phyloP scores from a whole-genome alignment of 345 rosid genomes.

The Salix dunnii region DNA sequence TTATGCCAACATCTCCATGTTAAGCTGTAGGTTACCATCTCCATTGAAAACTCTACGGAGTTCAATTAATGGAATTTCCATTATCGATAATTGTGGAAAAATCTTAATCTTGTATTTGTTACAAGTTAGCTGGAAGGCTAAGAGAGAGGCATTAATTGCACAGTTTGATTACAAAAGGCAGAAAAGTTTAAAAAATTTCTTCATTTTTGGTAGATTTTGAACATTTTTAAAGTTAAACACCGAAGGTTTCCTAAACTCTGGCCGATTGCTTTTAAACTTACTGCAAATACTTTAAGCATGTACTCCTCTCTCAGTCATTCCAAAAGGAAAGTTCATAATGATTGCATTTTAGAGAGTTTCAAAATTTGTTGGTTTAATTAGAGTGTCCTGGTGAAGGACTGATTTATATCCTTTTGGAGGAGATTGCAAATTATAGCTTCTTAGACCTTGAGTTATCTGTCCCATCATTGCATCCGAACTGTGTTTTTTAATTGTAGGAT shows the following conservation, averaged over 20 bases:
- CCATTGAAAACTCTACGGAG: neutral
- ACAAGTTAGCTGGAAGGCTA: neutral
- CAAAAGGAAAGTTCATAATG: neutral
- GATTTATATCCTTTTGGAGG: neutral
- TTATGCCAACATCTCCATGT: neutral
- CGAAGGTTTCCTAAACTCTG: neutral
- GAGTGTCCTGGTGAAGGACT: neutral
- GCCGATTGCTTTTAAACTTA: neutral
- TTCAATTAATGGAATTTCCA: neutral
- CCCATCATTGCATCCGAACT: neutral
- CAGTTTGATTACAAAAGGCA: neutral
- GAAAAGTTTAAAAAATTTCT: neutral
- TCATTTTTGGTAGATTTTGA: neutral
- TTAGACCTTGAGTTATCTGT: neutral
- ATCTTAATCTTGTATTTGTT: neutral
- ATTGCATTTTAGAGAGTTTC: neutral
- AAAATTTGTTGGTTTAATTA: neutral
- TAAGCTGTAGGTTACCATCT: too few relatives aligned
- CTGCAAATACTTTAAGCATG: neutral
- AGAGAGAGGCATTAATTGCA: neutral
- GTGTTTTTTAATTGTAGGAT: conserved; percentile 47
- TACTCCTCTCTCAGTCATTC: neutral
- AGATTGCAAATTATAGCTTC: neutral
- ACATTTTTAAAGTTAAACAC: neutral
- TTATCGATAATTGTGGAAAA: neutral